Percentiles rank a stretch among this genome's conserved stretches.
Conservation (phyloP, 768 basidiomycete genomes). For the Pholiota molesta region DNA sequence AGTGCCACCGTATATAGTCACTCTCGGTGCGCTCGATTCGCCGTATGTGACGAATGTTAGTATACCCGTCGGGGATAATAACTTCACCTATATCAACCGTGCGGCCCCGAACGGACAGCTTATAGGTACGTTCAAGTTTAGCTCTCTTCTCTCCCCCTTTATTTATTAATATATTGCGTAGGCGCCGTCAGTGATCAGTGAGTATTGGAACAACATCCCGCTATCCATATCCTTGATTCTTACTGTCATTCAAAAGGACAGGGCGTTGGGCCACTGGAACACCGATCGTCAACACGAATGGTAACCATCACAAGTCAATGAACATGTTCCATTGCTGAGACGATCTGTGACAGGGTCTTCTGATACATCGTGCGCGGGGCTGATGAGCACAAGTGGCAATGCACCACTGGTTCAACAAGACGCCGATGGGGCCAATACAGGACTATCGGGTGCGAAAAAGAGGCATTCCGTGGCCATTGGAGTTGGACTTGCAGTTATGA, state of each 20-base stretch:
- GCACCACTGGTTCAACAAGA: conserved; percentile 7
- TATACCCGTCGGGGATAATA: conserved; percentile 37
- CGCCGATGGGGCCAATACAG: background rate
- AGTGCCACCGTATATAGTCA: conserved; percentile 45
- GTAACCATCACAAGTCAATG: conserved; percentile 28
- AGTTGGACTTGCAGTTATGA: background rate
- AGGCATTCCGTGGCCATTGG: background rate
- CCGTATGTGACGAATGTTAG: conserved; percentile 45
- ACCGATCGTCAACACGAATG: conserved; percentile 31
- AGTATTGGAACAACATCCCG: conserved; percentile 27
- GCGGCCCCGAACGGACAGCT: conserved; percentile 38
- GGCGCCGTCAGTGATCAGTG: conserved; percentile 46
- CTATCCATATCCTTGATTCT: conserved; percentile 1
- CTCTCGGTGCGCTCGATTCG: conserved; percentile 39
- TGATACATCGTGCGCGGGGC: conserved; percentile 34
- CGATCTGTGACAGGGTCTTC: conserved; percentile 24
- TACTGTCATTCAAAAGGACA: conserved; percentile 29
- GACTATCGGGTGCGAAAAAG: background rate
- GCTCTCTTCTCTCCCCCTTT: background rate
- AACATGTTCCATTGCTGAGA: conserved; percentile 2
- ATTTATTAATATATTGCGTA: conserved; percentile 18
- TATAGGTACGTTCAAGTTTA: conserved; percentile 37
- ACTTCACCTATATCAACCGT: conserved; percentile 46
- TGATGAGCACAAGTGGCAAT: conserved; percentile 30
- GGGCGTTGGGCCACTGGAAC: conserved; percentile 42